Conservation (phyloP, 2,329 filamentous ascomycete genomes). For the Colletotrichum lini region DNA sequence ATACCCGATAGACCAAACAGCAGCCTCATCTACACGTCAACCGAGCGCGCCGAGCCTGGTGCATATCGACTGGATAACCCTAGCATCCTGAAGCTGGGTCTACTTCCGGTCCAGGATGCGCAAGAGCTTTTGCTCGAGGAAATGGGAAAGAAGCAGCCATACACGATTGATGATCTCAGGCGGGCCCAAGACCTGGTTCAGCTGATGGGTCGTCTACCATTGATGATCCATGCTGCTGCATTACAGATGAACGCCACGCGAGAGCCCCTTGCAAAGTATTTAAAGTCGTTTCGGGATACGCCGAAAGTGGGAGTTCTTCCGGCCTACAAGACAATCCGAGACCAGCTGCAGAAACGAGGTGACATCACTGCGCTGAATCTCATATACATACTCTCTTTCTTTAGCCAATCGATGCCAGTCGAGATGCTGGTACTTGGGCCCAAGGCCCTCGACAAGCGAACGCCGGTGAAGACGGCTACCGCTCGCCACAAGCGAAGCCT, state of each 20-base stretch:
- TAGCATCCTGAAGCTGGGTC: slow-evolving; percentile 68
- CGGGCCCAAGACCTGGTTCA: slow-evolving; percentile 74
- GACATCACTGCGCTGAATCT: slow-evolving; percentile 72
- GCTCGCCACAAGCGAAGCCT: slow-evolving; percentile 52
- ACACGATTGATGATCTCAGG: slow-evolving; percentile 66
- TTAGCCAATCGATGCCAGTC: slow-evolving; percentile 75
- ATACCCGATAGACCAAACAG: slow-evolving; percentile 76
- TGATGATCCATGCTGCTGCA: slow-evolving; percentile 78
- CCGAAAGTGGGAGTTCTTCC: slow-evolving; percentile 66
- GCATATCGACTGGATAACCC: slow-evolving; percentile 73
- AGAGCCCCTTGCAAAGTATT: slow-evolving; percentile 73
- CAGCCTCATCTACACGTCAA: slow-evolving; percentile 78
- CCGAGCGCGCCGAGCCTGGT: slow-evolving; percentile 69
- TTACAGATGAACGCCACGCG: slow-evolving; percentile 72
- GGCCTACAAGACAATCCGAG: slow-evolving; percentile 63
- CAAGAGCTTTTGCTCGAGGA: slow-evolving; percentile 74
- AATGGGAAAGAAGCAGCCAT: slow-evolving; percentile 70
- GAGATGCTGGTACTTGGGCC: slow-evolving; percentile 74
- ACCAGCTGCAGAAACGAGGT: slow-evolving; percentile 63
- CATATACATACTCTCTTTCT: slow-evolving; percentile 75
- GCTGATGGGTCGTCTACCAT: slow-evolving; percentile 74
- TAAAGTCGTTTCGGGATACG: slow-evolving; percentile 69
- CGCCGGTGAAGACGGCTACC: slow-evolving; percentile 60
- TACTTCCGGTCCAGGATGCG: slow-evolving; percentile 70
- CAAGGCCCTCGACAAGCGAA: slow-evolving; percentile 60